Conservation (phyloP, 345 rosid genomes). For the Arabidopsis suecica region DNA sequence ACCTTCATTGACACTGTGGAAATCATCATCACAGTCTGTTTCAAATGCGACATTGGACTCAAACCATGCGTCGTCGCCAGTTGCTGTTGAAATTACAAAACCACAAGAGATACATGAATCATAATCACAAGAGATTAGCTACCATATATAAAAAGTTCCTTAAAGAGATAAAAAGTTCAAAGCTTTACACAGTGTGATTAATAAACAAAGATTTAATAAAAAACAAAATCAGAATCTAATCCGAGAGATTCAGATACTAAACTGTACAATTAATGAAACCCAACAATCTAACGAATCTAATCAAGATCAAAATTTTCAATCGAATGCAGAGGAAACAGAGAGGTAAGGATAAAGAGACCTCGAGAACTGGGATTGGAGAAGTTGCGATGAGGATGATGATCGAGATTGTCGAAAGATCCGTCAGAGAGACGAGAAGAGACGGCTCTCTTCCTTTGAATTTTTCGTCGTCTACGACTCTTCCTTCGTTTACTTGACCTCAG, state of each 20-base stretch:
- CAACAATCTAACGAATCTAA: neutral
- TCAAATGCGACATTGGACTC: constrained; percentile 74
- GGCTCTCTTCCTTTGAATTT: constrained; percentile 48
- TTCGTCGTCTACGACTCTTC: constrained; percentile 56
- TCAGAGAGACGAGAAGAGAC: constrained; percentile 61
- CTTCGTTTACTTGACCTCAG: constrained; percentile 60
- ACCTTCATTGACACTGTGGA: constrained; percentile 85
- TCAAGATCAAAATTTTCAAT: constrained; percentile 26
- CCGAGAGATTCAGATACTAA: constrained; percentile 27
- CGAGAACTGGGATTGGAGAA: constrained; percentile 62
- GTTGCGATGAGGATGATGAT: constrained; percentile 53
- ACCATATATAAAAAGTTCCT: neutral
- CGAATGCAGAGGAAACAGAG: constrained; percentile 23
- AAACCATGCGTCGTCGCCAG: constrained; percentile 69
- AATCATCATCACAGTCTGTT: constrained; percentile 90
- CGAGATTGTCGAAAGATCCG: constrained; percentile 57
- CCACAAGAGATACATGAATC: neutral
- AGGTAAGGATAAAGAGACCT: constrained; percentile 41
- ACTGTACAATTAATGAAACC: neutral
- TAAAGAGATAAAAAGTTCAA: neutral
- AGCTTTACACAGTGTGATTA: constrained; percentile 17
- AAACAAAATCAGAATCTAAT: constrained; percentile 35
- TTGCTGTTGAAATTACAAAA: constrained; percentile 51
- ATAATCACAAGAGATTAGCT: constrained; percentile 12
- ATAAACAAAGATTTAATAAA: neutral